Evolutionary conservation across 805 yeast genomes (phyloP).

Genomic region (Brettanomyces anomalus): DNA sequence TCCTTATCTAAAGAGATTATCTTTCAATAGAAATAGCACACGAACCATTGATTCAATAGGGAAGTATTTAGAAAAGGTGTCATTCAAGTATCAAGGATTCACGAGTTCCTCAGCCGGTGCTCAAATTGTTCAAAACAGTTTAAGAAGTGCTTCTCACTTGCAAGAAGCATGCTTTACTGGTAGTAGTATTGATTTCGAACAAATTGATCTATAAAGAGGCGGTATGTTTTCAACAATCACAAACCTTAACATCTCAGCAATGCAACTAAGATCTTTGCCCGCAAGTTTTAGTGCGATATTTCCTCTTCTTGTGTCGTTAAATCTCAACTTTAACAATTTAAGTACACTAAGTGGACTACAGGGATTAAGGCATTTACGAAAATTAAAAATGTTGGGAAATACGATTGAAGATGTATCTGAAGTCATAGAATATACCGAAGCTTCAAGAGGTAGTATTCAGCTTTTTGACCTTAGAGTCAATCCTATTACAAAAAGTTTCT

Average conservation of each 20-base stretch:
- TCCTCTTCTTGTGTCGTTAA: conserved; percentile 39
- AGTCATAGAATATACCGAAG: conserved; percentile 23
- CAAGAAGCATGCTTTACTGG: conserved; percentile 27
- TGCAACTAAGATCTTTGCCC: conserved; percentile 33
- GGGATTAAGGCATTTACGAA: conserved; percentile 27
- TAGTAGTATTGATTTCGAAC: conserved; percentile 8
- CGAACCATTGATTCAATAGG: conserved; percentile 21
- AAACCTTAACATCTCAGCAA: conserved; percentile 36
- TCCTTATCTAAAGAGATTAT: conserved; percentile 33
- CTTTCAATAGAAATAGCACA: conserved; percentile 34
- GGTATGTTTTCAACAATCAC: conserved; percentile 26
- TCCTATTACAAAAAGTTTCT: conserved; percentile 36
- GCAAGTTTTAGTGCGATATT: conserved; percentile 27
- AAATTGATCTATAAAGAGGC: not conserved
- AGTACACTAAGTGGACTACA: conserved; percentile 27
- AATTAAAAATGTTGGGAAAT: conserved; percentile 38
- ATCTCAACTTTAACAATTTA: conserved; percentile 41
- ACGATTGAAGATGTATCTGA: conserved; percentile 27
- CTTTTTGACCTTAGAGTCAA: conserved; percentile 42
- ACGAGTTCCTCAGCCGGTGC: conserved; percentile 13
- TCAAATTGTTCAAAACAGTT: conserved; percentile 11
- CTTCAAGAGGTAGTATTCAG: conserved; percentile 25
- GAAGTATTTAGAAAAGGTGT: conserved; percentile 32
- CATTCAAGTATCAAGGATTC: conserved; percentile 29
- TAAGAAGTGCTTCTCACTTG: conserved; percentile 17